phyloP scores from a whole-genome alignment of 257 asterid genomes.

The Buddleja alternifolia region DNA sequence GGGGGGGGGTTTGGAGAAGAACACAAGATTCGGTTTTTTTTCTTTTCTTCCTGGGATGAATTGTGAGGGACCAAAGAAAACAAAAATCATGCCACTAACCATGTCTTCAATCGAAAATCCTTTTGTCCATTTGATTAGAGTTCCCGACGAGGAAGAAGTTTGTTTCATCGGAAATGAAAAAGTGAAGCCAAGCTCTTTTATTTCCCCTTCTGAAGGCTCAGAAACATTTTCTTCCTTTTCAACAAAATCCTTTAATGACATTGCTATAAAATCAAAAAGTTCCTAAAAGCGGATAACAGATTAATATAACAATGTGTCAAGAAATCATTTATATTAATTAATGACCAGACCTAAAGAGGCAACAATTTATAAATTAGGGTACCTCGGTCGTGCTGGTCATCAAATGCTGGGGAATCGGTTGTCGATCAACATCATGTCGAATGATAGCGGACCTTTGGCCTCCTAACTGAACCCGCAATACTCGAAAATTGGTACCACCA shows the following conservation, averaged over 20 bases:
- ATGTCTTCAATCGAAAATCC: conserved; percentile 70
- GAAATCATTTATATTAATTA: conserved; percentile 1
- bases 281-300: conserved; percentile 49
- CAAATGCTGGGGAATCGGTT: conserved; percentile 62
- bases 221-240: conserved; percentile 52
- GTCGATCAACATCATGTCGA: conserved; percentile 47
- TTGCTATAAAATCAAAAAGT: conserved; percentile 80
- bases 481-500: conserved; percentile 73
- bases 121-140: conserved; percentile 79
- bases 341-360: not conserved
- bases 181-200: conserved; percentile 80
- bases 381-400: conserved; percentile 69
- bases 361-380: conserved; percentile 12
- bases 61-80: not conserved
- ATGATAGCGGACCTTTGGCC: conserved; percentile 62
- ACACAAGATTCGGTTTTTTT: no score
- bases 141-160: conserved; percentile 68
- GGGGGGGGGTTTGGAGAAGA: no score
- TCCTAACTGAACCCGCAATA: conserved; percentile 63
- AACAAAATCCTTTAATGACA: conserved; percentile 57
- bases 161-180: conserved; percentile 88
- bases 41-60: no score
- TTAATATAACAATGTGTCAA: conserved; percentile 8
- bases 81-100: conserved; percentile 48
- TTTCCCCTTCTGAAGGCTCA: conserved; percentile 39